Evolutionary conservation across 495 filamentous ascomycete genomes (phyloP), one percentile per base, ranked within the genome.

Genomic region (Viridothelium virens): DNA sequence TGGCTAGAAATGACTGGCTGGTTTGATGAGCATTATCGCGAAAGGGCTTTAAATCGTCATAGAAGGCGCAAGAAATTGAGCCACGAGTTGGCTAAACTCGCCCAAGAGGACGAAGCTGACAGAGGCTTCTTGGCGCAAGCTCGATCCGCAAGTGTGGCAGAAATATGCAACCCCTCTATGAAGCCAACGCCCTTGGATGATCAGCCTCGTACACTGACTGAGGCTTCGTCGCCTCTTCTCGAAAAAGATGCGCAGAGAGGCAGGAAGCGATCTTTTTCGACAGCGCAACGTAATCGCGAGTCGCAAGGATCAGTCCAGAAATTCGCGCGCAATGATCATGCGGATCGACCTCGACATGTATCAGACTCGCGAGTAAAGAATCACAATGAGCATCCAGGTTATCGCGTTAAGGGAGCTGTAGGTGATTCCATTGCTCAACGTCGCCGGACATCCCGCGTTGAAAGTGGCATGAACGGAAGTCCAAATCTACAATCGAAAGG

Each of bases 1-100:
- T 88, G 85, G 83, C 79, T 88, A 38, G 79, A 82, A 38, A 73
- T 86, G 56, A 88, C 86, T 25, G 79, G 81, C 38, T 88, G 82
- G 71, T 77, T 85, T 66, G 78, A 88, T 65, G 69, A 74, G 7
- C 71, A 78, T 36, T 78, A 79, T 64, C 81, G 85, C 33, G 53
- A 59, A 10, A 33, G 53, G 53, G 53, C 31, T 59, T 36, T 59
- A 18, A 14, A 33, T 7, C n/a, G 53, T 6, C 31, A 59, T 9
- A 10, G 14, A 31, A 59, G 31, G 14, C 53, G 53, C 53, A 59
- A 34, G 7, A 11, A 34, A 2, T 4, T 59, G 25, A 59, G 31
- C 31, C 14, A 10, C 31, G 53, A 59, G 14, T n/a, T 59, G 31
- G 53, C 53, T 34, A 33, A 59, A 36, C 53, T 59, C 14, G 53